Conservation (phyloP, 2,329 filamentous ascomycete genomes). For the Conoideocrella luteorostrata region DNA sequence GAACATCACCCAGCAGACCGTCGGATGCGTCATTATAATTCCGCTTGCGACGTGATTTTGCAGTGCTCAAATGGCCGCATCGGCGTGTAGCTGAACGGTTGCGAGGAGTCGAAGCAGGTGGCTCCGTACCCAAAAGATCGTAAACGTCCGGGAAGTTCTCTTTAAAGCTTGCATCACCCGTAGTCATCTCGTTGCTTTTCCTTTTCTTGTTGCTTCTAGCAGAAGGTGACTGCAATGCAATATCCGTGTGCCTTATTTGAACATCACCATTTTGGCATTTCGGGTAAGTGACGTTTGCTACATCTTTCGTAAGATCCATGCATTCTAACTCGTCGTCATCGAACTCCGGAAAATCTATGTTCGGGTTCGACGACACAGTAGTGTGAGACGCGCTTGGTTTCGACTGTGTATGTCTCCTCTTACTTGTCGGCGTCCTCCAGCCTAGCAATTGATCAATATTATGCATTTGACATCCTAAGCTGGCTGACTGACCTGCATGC, state of each 20-base stretch:
- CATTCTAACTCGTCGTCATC: slow-evolving; percentile 29
- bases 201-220: slow-evolving; percentile 41
- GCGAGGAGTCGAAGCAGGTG: slow-evolving; percentile 28
- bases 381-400: slow-evolving; percentile 17
- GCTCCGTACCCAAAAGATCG: slow-evolving; percentile 37
- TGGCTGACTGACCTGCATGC: slow-evolving; percentile 9
- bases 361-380: slow-evolving; percentile 13
- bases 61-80: slow-evolving; percentile 14
- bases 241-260: slow-evolving; percentile 38
- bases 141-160: slow-evolving; percentile 50
- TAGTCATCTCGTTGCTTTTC: slow-evolving; percentile 43
- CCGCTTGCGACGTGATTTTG: slow-evolving; percentile 12
- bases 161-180: slow-evolving; percentile 27
- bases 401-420: slow-evolving; percentile 17
- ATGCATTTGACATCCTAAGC: neutral
- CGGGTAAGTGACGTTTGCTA: slow-evolving; percentile 26
- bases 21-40: slow-evolving; percentile 11
- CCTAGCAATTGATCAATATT: neutral
- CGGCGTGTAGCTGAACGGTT: slow-evolving; percentile 17
- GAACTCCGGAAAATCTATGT: slow-evolving; percentile 28
- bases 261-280: slow-evolving; percentile 29
- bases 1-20: neutral
- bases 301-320: slow-evolving; percentile 35
- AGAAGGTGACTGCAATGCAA: slow-evolving; percentile 31
- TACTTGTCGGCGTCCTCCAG: slow-evolving; percentile 14